Evolutionary conservation across 306 rosid species (phyloP).

Genomic region (Cucumis cinereus): DNA sequence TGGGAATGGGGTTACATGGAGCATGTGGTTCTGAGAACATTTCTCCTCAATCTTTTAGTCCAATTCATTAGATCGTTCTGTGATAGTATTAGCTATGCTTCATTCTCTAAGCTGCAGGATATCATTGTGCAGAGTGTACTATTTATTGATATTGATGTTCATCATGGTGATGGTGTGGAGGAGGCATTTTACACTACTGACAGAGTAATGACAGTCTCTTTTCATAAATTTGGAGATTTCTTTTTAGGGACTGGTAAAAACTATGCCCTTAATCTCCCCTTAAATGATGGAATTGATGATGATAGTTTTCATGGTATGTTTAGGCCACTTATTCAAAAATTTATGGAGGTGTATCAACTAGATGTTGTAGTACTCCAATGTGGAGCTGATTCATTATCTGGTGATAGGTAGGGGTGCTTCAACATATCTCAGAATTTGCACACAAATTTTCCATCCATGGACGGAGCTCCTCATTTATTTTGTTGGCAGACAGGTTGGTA

Average conservation of each 20-base stretch:
- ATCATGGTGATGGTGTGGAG: constrained; percentile 95
- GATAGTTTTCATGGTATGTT: constrained; percentile 62
- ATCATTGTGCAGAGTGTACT: constrained; percentile 55
- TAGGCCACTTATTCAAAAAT: constrained; percentile 58
- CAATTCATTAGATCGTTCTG: not conserved
- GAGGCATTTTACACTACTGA: constrained; percentile 95
- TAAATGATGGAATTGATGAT: constrained; percentile 80
- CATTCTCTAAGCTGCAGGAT: constrained; percentile 7
- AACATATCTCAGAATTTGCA: no score
- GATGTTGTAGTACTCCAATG: constrained; percentile 87
- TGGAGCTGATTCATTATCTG: constrained; percentile 78
- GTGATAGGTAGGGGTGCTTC: constrained; percentile 68
- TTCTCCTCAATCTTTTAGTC: not conserved
- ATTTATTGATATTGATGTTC: constrained; percentile 18
- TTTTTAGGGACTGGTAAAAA: constrained; percentile 76
- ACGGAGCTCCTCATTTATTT: no score
- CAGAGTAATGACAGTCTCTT: constrained; percentile 86
- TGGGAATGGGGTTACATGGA: not conserved
- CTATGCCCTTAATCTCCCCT: constrained; percentile 71
- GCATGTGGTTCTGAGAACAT: not conserved
- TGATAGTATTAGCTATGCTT: not conserved
- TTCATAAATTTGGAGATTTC: constrained; percentile 83
- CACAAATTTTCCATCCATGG: no score
- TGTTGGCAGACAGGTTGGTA: no score
- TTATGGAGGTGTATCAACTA: constrained; percentile 77